Percentiles rank a stretch among this genome's conserved stretches.
phyloP scores from a whole-genome alignment of 2,329 filamentous ascomycete species.

The Xylariaceae sp. region DNA sequence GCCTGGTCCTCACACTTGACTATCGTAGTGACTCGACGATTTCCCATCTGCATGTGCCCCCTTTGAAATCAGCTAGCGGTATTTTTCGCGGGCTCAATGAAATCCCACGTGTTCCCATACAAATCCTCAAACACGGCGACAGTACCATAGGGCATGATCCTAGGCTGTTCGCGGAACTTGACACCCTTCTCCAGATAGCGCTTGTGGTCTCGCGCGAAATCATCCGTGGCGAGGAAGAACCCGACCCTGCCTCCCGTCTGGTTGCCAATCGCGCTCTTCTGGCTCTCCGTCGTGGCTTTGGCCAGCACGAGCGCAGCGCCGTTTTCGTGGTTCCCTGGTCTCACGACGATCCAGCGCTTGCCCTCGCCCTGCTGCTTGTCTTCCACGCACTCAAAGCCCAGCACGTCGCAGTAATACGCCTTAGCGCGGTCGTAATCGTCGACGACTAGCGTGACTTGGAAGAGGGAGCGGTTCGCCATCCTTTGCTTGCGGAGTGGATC shows the following conservation, averaged over 20 bases:
- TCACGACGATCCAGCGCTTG: slow-evolving; percentile 24
- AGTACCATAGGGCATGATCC: slow-evolving; percentile 22
- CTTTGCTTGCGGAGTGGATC: not conserved
- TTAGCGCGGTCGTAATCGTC: slow-evolving; percentile 28
- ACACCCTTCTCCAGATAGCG: slow-evolving; percentile 15
- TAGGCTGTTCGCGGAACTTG: slow-evolving; percentile 22
- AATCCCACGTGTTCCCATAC: slow-evolving; percentile 27
- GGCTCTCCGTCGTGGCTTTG: slow-evolving; percentile 17
- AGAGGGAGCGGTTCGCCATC: slow-evolving; percentile 22
- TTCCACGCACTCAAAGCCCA: slow-evolving; percentile 20
- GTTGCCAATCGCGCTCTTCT: slow-evolving; percentile 16
- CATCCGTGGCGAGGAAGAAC: slow-evolving; percentile 26
- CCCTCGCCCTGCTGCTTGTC: slow-evolving; percentile 17
- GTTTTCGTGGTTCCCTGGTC: slow-evolving; percentile 5
- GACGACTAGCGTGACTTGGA: slow-evolving; percentile 22
- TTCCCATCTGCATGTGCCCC: not conserved
- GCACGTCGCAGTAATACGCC: slow-evolving; percentile 24
- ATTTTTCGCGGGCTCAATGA: slow-evolving; percentile 11
- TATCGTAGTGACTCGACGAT: too few relatives aligned
- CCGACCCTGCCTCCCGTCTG: slow-evolving; percentile 23
- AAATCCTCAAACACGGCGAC: slow-evolving; percentile 24
- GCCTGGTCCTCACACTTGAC: too few relatives aligned
- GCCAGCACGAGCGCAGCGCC: slow-evolving; percentile 22
- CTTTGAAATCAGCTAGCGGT: not conserved
- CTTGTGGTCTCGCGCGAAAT: slow-evolving; percentile 21